Conservation (phyloP, 352 stramenopile genomes). For the Globisporangium canariense region DNA sequence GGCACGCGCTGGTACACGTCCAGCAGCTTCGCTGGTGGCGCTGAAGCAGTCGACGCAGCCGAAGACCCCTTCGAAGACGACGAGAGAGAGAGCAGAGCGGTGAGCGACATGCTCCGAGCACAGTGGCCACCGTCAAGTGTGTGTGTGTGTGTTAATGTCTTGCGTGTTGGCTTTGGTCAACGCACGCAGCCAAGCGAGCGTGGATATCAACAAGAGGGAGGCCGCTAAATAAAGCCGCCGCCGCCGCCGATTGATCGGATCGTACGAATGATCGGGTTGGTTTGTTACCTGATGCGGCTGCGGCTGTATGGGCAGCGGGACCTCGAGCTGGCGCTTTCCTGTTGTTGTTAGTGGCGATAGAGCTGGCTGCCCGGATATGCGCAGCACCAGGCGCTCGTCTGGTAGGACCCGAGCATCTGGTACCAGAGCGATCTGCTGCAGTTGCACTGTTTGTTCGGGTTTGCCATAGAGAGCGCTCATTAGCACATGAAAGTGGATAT, state of each 20-base stretch:
- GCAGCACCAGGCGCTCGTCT: conserved; percentile 4
- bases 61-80: neutral
- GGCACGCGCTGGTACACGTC: conserved; percentile 13
- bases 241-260: no score
- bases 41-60: neutral
- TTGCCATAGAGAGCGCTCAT: neutral
- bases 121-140: no score
- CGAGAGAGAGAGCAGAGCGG: conserved; percentile 15
- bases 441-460: neutral
- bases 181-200: neutral
- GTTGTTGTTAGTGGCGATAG: neutral
- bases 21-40: conserved; percentile 5
- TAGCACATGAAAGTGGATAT: neutral
- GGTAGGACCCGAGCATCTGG: neutral
- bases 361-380: neutral
- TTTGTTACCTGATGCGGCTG: neutral
- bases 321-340: neutral
- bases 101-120: conserved; percentile 9
- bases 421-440: neutral
- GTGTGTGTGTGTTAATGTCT: neutral
- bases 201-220: no score
- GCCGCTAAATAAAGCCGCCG: neutral
- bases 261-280: no score
- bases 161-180: no score
- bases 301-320: neutral